Evolutionary conservation across 2,329 filamentous ascomycete genomes (phyloP).

Genomic region (Dothidotthia symphoricarpi): DNA sequence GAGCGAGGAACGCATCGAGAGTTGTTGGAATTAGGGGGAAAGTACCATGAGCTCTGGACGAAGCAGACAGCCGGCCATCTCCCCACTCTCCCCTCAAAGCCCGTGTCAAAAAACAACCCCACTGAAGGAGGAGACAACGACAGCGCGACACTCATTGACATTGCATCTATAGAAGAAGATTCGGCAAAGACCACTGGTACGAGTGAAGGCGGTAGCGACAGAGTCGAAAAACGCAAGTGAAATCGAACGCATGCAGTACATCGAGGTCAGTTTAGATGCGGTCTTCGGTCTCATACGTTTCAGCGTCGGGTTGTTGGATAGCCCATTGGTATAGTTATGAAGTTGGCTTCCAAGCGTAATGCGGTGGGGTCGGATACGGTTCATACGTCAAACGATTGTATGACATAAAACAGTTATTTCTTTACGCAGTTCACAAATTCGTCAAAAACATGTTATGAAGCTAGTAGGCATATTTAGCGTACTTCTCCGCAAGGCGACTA

Average conservation of each 20-base stretch:
- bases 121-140: slow-evolving; percentile 11
- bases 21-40: slow-evolving; percentile 66
- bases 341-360: no score
- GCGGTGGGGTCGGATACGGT: no score
- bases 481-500: no score
- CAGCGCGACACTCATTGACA: slow-evolving; percentile 21
- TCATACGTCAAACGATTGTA: no score
- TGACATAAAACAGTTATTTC: no score
- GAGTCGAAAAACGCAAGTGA: slow-evolving; percentile 15
- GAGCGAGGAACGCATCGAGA: slow-evolving; percentile 79
- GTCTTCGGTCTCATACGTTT: no score
- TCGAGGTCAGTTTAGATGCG: neutral
- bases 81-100: slow-evolving; percentile 17
- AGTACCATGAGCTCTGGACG: slow-evolving; percentile 83
- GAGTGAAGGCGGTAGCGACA: slow-evolving; percentile 9
- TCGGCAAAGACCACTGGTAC: slow-evolving; percentile 13
- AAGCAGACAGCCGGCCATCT: slow-evolving; percentile 61
- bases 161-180: slow-evolving; percentile 25
- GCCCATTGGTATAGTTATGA: no score
- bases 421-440: no score
- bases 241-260: neutral
- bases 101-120: slow-evolving; percentile 16
- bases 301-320: no score
- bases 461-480: no score
- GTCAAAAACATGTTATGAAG: no score